These are phyloP conservation scores for Pinus albicaulis DNA, from an alignment of 75 land plant species.

Conservation along the genomic window DNA sequence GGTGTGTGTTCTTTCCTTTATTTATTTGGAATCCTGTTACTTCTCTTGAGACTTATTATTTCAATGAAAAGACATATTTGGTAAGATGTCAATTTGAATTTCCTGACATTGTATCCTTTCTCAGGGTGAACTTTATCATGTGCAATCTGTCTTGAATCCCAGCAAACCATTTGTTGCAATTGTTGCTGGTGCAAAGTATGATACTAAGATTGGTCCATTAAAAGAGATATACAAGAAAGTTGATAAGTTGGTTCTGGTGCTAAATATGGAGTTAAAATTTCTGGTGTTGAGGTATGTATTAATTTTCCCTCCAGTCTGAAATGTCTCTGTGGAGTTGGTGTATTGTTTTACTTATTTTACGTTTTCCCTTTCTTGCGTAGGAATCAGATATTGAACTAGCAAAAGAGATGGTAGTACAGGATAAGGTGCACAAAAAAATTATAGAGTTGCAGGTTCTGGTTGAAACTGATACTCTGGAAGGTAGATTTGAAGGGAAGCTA, in stretches of 20 bases:
- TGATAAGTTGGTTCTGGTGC: constrained; percentile 47
- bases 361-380: constrained; percentile 15
- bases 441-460: constrained; percentile 37
- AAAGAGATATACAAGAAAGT: constrained; percentile 44
- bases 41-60: background rate
- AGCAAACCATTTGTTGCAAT: constrained; percentile 45
- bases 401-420: constrained; percentile 41
- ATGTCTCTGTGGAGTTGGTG: background rate
- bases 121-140: constrained; percentile 41
- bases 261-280: constrained; percentile 53
- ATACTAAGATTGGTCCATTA: constrained; percentile 52
- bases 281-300: constrained; percentile 40
- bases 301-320: no score
- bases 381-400: constrained; percentile 55
- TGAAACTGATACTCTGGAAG: constrained; percentile 40
- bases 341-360: constrained; percentile 5
- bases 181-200: constrained; percentile 56
- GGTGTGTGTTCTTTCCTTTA: constrained; percentile 12
- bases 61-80: background rate
- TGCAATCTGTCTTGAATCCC: constrained; percentile 35
- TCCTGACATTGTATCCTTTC: background rate
- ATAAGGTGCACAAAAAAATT: constrained; percentile 36
- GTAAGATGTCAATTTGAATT: background rate
- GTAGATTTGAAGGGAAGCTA: constrained; percentile 38
- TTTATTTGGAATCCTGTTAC: background rate